A percentile compares a stretch with the other conserved stretches of the same genome.
Evolutionary conservation across 139 green algal species (phyloP).

Genomic region (Micractinium conductrix): DNA sequence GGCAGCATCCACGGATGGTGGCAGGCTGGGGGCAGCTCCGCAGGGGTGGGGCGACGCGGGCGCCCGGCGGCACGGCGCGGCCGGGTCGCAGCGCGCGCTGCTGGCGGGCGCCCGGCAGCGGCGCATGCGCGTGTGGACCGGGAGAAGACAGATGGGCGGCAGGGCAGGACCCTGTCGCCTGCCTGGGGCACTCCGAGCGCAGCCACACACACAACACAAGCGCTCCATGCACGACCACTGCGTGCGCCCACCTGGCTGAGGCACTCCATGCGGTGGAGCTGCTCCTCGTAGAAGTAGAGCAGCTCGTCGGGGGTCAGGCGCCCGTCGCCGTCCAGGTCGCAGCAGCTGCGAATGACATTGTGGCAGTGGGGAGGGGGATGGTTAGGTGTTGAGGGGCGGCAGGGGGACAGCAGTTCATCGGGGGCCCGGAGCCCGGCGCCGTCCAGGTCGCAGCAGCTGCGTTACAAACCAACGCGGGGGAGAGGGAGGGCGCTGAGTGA

Average conservation of each 20-base stretch:
- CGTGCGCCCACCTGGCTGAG: constrained; percentile 43
- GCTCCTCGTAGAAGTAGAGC: constrained; percentile 98
- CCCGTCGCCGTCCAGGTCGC: constrained; percentile 95
- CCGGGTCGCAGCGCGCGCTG: no score
- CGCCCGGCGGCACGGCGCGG: no score
- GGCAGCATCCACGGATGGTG: background rate
- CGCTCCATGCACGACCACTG: constrained; percentile 64
- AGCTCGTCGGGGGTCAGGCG: constrained; percentile 61
- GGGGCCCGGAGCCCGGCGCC: constrained; percentile 79
- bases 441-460: constrained; percentile 87
- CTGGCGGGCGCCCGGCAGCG: no score
- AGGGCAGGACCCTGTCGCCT: no score
- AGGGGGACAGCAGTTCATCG: background rate
- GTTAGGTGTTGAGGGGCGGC: background rate
- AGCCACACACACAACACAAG: background rate
- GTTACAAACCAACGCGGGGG: no score
- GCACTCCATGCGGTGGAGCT: constrained; percentile 98
- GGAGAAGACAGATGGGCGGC: no score
- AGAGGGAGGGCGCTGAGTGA: background rate
- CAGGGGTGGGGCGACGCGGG: no score
- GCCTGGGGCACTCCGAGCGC: no score
- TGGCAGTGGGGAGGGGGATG: background rate
- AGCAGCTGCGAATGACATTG: constrained; percentile 52
- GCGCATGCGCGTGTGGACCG: no score
- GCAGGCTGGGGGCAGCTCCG: background rate